Conservation (phyloP, 108 stramenopile genomes). For the Pseudonitzschia delicatissima region DNA sequence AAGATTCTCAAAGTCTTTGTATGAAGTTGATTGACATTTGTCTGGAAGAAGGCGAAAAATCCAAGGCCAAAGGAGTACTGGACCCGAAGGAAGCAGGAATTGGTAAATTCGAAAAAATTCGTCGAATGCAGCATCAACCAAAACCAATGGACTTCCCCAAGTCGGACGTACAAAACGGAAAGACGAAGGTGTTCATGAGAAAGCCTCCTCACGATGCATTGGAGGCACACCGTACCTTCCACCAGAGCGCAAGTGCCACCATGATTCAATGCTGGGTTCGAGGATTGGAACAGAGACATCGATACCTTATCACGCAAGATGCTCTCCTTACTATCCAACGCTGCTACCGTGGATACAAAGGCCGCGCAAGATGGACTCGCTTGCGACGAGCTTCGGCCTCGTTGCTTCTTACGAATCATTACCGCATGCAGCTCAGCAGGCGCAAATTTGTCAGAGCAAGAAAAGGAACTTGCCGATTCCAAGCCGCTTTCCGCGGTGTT, state of each 20-base stretch:
- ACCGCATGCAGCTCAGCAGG: constrained; percentile 69
- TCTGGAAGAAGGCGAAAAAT: constrained; percentile 68
- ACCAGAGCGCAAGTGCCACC: constrained; percentile 68
- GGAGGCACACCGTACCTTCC: constrained; percentile 80
- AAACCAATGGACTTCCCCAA: constrained; percentile 72
- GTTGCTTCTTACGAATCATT: constrained; percentile 74
- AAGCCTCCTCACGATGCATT: constrained; percentile 91
- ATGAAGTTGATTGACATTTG: constrained; percentile 66
- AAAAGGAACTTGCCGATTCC: constrained; percentile 60
- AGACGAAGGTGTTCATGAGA: constrained; percentile 92
- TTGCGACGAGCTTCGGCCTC: constrained; percentile 79
- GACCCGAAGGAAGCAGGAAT: constrained; percentile 68
- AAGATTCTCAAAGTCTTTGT: constrained; percentile 75
- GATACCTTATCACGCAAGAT: constrained; percentile 56
- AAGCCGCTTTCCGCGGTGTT: constrained; percentile 74
- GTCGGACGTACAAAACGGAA: constrained; percentile 87
- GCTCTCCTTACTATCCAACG: constrained; percentile 67
- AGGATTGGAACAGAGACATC: constrained; percentile 61
- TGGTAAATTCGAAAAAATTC: constrained; percentile 83
- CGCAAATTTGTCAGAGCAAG: constrained; percentile 48
- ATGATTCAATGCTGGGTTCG: constrained; percentile 86
- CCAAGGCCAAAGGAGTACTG: constrained; percentile 32
- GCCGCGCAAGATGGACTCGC: constrained; percentile 72
- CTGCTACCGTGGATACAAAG: constrained; percentile 82
- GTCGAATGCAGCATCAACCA: constrained; percentile 83